phyloP scores from a whole-genome alignment of 176 grass and related monocot species.

The Paspalum notatum region DNA sequence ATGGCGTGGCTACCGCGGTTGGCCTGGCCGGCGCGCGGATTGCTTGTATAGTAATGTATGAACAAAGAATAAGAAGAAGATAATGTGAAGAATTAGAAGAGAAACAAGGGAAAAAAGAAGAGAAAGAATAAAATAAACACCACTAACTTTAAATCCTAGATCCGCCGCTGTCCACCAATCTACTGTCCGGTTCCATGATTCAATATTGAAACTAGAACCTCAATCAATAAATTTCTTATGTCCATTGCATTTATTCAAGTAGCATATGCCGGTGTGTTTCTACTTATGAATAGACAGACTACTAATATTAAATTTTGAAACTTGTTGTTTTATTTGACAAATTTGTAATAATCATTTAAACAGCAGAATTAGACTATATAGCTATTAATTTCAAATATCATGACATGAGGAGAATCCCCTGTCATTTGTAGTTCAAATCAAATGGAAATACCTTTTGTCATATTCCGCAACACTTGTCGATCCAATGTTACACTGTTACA shows the following conservation, averaged over 20 bases:
- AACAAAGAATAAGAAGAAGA: no score
- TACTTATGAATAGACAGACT: neutral
- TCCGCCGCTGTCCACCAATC: no score
- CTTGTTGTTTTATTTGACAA: slow-evolving; percentile 5
- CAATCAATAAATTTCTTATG: neutral
- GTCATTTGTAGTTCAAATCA: neutral
- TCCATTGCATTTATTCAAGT: neutral
- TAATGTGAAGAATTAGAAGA: no score
- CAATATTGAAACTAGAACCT: neutral
- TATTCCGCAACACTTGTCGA: neutral
- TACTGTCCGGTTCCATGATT: neutral
- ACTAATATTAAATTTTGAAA: neutral
- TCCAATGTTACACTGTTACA: no score
- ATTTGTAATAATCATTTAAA: neutral
- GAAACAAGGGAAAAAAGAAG: no score
- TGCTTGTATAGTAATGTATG: no score
- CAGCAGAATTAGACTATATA: neutral
- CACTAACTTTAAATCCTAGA: no score
- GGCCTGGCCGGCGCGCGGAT: no score
- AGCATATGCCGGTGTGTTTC: neutral
- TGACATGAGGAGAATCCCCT: neutral
- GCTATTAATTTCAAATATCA: neutral
- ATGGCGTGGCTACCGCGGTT: no score
- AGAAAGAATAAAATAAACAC: no score
- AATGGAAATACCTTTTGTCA: slow-evolving; percentile 9